Base-by-base conservation (phyloP, 495 filamentous ascomycete species). In the Hyaloscypha bicolor region DNA sequence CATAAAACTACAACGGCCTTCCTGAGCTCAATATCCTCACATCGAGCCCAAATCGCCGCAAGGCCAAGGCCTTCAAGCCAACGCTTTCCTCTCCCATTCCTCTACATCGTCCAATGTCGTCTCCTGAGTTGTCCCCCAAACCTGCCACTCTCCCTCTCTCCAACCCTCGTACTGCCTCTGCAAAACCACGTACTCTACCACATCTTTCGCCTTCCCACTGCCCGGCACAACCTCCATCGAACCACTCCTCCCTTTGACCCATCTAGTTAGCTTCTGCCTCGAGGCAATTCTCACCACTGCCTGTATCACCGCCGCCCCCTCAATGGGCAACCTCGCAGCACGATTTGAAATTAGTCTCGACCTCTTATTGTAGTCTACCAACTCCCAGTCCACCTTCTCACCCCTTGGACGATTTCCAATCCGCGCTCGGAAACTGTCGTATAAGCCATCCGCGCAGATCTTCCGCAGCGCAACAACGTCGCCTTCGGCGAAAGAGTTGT, bases 101-200 rank as follows among this genome's bases (percentile, higher is more conserved):
- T 75, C 56, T 60, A 84, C 76, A 25, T 79, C 77, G 32, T 88
- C 81, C 25, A 76, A 76, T 51, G 82, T 86, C 11, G 86, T 90
- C 71, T 89, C 83, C 67, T 83, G 79, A 45, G 85, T 76, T 42
- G 86, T 88, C 30, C 93, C 93, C 88, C 93, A 91, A 57, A 96
- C 73, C 74, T 82, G 85, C 94, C 94, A 97, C 14, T 83, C 82
- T 45, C 76, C 77, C 52, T 87, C 82, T 68, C 81, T 72, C 61
- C 85, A 90, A 3, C 80, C 80, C 6, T 60, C 33, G 11, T 88
- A 75, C 30, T 77, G 69, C 71, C 83, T 82, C 79, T 93, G 91
- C 25, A 97, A 71, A 6, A 94, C 90, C n/a, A 97, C 29, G 72
- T 96, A 90, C 80, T 97, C 94, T 1, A 79, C 76, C 64, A 90